These are phyloP conservation scores for Arthroderma uncinatum DNA, from an alignment of 2,329 filamentous ascomycete genomes.

Conservation along the genomic window DNA sequence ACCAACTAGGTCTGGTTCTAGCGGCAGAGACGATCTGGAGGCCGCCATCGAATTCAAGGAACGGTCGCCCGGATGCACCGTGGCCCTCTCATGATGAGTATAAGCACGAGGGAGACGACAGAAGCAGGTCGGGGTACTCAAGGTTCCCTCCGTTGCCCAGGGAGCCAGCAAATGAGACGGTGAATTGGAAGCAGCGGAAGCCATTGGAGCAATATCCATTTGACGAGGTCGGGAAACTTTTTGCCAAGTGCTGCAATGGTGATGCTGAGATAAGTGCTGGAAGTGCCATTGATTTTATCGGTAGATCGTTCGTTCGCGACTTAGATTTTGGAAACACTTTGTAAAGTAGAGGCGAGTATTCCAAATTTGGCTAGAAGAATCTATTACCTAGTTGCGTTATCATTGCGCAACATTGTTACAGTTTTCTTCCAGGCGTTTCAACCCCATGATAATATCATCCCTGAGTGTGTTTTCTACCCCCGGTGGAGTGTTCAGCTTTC, in stretches of 20 bases:
- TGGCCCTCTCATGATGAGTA: slow-evolving; percentile 26
- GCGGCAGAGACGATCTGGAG: slow-evolving; percentile 23
- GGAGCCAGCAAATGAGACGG: slow-evolving; percentile 23
- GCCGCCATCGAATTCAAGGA: slow-evolving; percentile 7
- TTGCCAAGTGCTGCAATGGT: not conserved
- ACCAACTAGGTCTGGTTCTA: slow-evolving; percentile 20
- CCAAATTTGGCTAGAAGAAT: not conserved
- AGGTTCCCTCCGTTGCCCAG: slow-evolving; percentile 25
- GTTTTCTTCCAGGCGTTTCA: slow-evolving; percentile 52
- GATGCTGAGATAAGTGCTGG: not conserved
- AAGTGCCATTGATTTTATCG: not conserved
- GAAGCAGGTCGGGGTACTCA: slow-evolving; percentile 21
- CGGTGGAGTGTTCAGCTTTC: slow-evolving; percentile 47
- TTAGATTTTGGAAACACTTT: not conserved
- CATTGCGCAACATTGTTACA: slow-evolving; percentile 37
- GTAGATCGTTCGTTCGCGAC: not conserved
- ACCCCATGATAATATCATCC: slow-evolving; percentile 56
- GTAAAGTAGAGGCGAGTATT: not conserved
- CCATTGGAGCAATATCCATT: slow-evolving; percentile 17
- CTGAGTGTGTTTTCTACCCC: slow-evolving; percentile 50
- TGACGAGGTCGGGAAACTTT: slow-evolving; percentile 17
- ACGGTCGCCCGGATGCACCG: slow-evolving; percentile 15
- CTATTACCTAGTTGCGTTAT: not conserved
- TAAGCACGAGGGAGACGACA: slow-evolving; percentile 24
- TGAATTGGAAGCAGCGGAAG: slow-evolving; percentile 24